Conservation (phyloP, 2,329 filamentous ascomycete genomes). For the Hymenotorrendiella dingleyae region DNA sequence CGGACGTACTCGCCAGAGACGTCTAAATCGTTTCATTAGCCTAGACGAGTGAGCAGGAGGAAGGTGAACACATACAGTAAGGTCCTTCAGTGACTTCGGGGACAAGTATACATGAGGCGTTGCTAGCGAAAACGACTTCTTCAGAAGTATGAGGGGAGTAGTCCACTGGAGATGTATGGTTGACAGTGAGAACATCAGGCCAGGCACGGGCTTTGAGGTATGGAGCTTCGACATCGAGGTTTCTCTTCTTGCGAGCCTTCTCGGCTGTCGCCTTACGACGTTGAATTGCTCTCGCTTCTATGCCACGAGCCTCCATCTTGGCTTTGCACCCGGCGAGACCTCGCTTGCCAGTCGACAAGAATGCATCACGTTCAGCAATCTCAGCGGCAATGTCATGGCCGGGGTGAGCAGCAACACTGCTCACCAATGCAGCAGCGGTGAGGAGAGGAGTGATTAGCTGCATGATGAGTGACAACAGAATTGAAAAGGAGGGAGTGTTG, state of each 20-base stretch:
- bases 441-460: too few species aligned
- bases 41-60: not conserved
- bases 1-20: conserved; percentile 34
- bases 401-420: conserved; percentile 31
- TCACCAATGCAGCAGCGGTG: not conserved
- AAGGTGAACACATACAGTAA: conserved; percentile 22
- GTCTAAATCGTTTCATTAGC: conserved; percentile 9
- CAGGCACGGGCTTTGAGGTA: conserved; percentile 12
- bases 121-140: conserved; percentile 14
- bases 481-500: too few species aligned
- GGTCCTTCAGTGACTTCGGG: conserved; percentile 33
- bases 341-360: conserved; percentile 28
- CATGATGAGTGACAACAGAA: too few species aligned
- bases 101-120: conserved; percentile 28
- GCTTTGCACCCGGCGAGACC: conserved; percentile 34
- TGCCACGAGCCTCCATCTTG: conserved; percentile 34
- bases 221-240: conserved; percentile 9
- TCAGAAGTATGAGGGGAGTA: conserved; percentile 33
- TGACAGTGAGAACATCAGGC: conserved; percentile 10
- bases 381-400: conserved; percentile 33
- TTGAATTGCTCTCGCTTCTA: conserved; percentile 29
- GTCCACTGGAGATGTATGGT: conserved; percentile 9
- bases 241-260: conserved; percentile 30
- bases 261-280: conserved; percentile 32
- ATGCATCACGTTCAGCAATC: conserved; percentile 31